phyloP scores from a whole-genome alignment of 2,329 filamentous ascomycete species.

The Neopestalotiopsis rosae region DNA sequence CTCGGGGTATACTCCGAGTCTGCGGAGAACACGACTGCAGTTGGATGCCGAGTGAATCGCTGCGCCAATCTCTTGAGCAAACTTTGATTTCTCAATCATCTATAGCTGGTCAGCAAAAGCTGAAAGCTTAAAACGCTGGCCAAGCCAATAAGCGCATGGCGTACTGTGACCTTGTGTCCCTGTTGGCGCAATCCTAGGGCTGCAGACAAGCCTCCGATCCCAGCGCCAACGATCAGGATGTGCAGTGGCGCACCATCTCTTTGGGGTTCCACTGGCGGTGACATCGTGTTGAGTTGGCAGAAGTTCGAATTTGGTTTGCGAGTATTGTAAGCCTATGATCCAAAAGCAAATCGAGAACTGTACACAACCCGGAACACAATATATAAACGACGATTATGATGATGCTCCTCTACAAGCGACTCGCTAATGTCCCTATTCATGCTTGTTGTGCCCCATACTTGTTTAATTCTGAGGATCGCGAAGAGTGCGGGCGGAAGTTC shows the following conservation, averaged over 20 bases:
- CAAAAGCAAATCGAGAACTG: too few species aligned
- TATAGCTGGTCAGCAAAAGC: conserved; percentile 26
- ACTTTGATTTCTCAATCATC: conserved; percentile 61
- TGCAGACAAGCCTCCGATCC: conserved; percentile 58
- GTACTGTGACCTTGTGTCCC: conserved; percentile 51
- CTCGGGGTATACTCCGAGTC: conserved; percentile 44
- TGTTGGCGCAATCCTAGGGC: conserved; percentile 58
- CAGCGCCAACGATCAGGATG: conserved; percentile 41
- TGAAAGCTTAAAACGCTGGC: background rate
- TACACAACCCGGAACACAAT: too few species aligned
- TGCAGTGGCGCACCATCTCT: conserved; percentile 18
- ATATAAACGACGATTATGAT: too few species aligned
- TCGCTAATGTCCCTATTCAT: background rate
- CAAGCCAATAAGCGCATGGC: background rate
- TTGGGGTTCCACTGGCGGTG: background rate
- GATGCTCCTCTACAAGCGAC: too few species aligned
- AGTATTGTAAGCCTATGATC: too few species aligned
- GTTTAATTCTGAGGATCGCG: too few species aligned
- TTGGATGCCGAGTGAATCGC: conserved; percentile 68
- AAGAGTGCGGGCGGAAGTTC: background rate
- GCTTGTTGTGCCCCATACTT: background rate
- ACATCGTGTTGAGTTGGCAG: too few species aligned
- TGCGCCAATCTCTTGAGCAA: conserved; percentile 62
- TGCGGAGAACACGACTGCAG: conserved; percentile 58
- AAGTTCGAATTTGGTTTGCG: too few species aligned